phyloP scores from a whole-genome alignment of 2,329 filamentous ascomycete genomes.

The Colletotrichum plurivorum region DNA sequence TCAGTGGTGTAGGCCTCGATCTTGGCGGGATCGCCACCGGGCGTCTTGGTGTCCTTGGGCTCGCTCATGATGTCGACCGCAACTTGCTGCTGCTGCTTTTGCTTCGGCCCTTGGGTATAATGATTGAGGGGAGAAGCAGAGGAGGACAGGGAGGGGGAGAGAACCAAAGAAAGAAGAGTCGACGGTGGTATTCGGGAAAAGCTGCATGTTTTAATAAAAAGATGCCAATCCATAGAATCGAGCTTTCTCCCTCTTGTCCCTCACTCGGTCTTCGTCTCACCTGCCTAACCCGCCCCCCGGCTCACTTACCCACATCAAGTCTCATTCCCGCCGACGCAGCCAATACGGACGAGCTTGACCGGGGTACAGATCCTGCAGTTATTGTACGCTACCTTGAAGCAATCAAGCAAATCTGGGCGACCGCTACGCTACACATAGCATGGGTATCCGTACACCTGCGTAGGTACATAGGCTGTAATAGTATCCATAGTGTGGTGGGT shows the following conservation, averaged over 20 bases:
- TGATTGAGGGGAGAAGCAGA: constrained; percentile 1
- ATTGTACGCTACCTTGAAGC: neutral
- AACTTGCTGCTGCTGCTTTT: neutral
- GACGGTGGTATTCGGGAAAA: too few relatives aligned
- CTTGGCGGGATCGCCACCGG: constrained; percentile 27
- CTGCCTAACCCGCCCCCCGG: neutral
- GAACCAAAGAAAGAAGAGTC: neutral
- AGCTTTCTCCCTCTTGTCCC: too few relatives aligned
- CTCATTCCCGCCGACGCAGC: neutral
- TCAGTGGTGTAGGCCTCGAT: constrained; percentile 28
- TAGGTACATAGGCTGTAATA: too few relatives aligned
- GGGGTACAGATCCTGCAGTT: neutral
- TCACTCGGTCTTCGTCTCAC: neutral
- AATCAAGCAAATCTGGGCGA: too few relatives aligned
- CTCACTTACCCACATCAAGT: neutral
- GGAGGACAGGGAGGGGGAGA: constrained; percentile 1
- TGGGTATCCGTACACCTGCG: neutral
- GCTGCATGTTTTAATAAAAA: too few relatives aligned
- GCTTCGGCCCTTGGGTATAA: neutral
- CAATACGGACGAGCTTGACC: neutral
- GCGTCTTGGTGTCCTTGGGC: constrained; percentile 32
- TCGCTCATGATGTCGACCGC: constrained; percentile 20
- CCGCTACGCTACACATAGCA: neutral
- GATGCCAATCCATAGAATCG: too few relatives aligned
- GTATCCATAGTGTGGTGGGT: too few relatives aligned